Base-by-base conservation (phyloP, 805 yeast genomes). In the Candida coleopterorum region DNA sequence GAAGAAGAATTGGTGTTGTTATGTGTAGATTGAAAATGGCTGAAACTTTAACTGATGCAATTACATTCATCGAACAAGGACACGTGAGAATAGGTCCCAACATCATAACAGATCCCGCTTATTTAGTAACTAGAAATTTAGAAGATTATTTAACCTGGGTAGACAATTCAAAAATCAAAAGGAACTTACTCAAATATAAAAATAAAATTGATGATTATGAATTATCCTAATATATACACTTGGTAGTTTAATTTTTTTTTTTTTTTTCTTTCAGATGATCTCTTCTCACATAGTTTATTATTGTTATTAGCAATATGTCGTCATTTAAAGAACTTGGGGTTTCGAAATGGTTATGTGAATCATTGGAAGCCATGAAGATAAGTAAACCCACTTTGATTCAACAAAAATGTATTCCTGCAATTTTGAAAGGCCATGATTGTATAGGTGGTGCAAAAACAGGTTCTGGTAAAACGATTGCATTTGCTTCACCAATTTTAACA, bases 361-460 rank as follows among this genome's bases (percentile, higher is more conserved):
- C 96, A 0, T 71, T 93, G 4, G 58, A 62, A 0, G 77, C 94
- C 6, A 87, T 93, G 94, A 79, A 79, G 42, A 93, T 93, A 31
- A 66, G 72, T 18, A 69, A 74, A 4, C 98, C 98, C 2, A 85
- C 97, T 0, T 76, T 77, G 15, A 90, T 93, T 64, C 99, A 93
- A 56, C 55, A 66, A 7, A 85, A 87, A 4, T 87, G 96, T 55
- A 90, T 93, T 32, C 97, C 97, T 1, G 75, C 81, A 39, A 85
- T 93, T 39, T 55, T 93, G 25, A 70, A 68, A 28, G 97, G 95
- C 6, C 74, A 80, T 47, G 96, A 89, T 57, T 89, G 96, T 61
- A 90, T 93, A 35, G 99, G 98, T 35, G 98, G 98, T 29, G 98
- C 98, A 22, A 85, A 85, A 58, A 93, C 98, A 0, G 98, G 98